A percentile compares a stretch with the other conserved stretches of the same genome.
Conservation (phyloP, 345 rosid genomes). For the Iberis pinnata region DNA sequence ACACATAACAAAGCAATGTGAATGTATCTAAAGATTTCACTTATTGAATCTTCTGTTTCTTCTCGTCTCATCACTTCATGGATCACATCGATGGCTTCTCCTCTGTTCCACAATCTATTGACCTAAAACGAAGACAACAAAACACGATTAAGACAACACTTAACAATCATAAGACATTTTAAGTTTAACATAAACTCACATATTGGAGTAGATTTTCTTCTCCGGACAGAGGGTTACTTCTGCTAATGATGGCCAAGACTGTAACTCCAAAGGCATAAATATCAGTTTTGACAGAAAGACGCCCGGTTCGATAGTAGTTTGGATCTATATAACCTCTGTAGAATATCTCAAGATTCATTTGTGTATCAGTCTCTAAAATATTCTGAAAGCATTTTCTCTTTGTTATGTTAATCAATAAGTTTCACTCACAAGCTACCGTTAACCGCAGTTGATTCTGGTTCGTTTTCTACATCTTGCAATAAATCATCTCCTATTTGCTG, state of each 20-base stretch:
- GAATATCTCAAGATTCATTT: not conserved
- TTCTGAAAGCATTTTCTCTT: no score
- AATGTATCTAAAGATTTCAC: conserved; percentile 19
- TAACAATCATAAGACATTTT: not conserved
- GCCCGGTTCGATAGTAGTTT: not conserved
- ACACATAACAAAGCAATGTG: no score
- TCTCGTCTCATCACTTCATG: conserved; percentile 13
- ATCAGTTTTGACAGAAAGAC: conserved; percentile 20
- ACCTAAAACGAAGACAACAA: not conserved
- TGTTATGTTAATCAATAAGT: not conserved
- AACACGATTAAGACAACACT: not conserved
- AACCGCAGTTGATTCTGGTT: not conserved
- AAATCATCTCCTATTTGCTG: no score
- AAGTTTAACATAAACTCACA: conserved; percentile 12
- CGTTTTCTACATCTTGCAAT: conserved; percentile 7
- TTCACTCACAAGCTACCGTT: not conserved
- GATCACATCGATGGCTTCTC: conserved; percentile 19
- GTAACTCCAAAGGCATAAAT: conserved; percentile 27
- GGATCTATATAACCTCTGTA: conserved; percentile 20
- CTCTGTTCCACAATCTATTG: conserved; percentile 5
- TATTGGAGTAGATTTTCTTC: not conserved
- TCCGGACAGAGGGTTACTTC: not conserved
- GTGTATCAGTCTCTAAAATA: no score
- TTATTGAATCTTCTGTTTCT: no score
- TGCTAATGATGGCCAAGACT: conserved; percentile 15